Base-by-base conservation (phyloP, 2,329 filamentous ascomycete species). In the Lachnum nothofagi region DNA sequence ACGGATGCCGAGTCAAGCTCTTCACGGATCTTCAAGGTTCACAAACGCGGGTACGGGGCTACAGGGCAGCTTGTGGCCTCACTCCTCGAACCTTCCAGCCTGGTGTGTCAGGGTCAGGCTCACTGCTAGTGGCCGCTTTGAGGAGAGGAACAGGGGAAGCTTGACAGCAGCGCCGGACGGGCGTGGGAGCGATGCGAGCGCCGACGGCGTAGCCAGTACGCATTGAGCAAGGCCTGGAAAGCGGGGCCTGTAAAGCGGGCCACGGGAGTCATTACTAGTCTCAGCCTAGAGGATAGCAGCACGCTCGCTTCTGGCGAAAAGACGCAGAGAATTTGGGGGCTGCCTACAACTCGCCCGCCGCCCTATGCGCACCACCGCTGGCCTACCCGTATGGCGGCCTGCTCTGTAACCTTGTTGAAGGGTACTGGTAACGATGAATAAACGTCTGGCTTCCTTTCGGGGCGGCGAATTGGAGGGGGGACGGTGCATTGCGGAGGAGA, bases 1-100 rank as follows among this genome's bases (percentile, higher is more conserved):
- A 34, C 54, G 52, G 48, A 52, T 56, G 55, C 56, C 55, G 53
- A 59, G 53, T 48, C 45, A 57, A 54, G 50, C 44, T 48, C 46
- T 42, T 38, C 35, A 51, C 43, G 42, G 40, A 44, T 25, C 24
- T 25, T 41, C 49, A 43, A 48, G 53, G 53, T 51, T 48, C 41
- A 27, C 23, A 41, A 50, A 49, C 44, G 49, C 52, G 54, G 52
- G 52, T 48, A 49, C 46, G 55, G 52, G 53, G 49, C 12, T 6
- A 12, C 25, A 27, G 25, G 25, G 25, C 25, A 27, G 25, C 25
- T 27, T 27, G 6, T 27, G 25, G 25, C 25, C 25, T 27, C 25
- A 27, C 25, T 27, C 25, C 25, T 27, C 25, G 25, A 27, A 12
- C 25, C 25, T 12, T 27, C 6, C 6, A n/a, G n/a, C n/a, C n/a